phyloP scores from a whole-genome alignment of 306 rosid species.

The Chamaecrista fasciculata region DNA sequence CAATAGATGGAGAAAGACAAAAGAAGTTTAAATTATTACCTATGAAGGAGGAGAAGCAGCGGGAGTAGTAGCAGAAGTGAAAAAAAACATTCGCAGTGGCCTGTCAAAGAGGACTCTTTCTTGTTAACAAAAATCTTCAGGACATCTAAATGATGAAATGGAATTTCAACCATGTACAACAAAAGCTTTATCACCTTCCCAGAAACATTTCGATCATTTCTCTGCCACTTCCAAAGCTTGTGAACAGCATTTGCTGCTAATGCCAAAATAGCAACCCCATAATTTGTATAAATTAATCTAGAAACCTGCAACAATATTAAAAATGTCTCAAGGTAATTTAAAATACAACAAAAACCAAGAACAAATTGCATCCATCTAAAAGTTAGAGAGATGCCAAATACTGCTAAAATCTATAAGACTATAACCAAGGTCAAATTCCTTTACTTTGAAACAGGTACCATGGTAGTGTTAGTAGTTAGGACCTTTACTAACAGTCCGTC shows the following conservation, averaged over 20 bases:
- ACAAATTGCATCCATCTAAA: not conserved
- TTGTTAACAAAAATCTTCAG: conserved; percentile 36
- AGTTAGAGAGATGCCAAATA: not conserved
- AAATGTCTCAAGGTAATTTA: conserved; percentile 11
- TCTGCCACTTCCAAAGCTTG: conserved; percentile 99
- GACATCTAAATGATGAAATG: conserved; percentile 26
- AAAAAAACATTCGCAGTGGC: conserved; percentile 87
- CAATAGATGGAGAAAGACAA: too few relatives aligned
- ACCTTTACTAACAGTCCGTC: not conserved
- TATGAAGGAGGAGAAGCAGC: too few relatives aligned
- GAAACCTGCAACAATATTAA: conserved; percentile 67
- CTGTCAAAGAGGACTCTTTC: conserved; percentile 45
- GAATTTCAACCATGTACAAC: conserved; percentile 22
- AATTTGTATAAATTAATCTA: conserved; percentile 91
- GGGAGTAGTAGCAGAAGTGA: too few relatives aligned
- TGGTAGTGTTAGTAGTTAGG: not conserved
- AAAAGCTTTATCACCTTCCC: conserved; percentile 57
- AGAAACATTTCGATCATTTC: conserved; percentile 60
- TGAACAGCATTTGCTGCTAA: conserved; percentile 98
- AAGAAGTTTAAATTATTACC: too few relatives aligned
- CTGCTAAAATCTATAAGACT: not conserved
- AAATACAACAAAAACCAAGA: not conserved
- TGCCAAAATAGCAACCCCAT: conserved; percentile 87
- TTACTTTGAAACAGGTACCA: not conserved
- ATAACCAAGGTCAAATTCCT: conserved; percentile 4